Percentiles rank a stretch among this genome's conserved stretches.
phyloP scores from a whole-genome alignment of 169 alveolate genomes.

The Neospora caninum region DNA sequence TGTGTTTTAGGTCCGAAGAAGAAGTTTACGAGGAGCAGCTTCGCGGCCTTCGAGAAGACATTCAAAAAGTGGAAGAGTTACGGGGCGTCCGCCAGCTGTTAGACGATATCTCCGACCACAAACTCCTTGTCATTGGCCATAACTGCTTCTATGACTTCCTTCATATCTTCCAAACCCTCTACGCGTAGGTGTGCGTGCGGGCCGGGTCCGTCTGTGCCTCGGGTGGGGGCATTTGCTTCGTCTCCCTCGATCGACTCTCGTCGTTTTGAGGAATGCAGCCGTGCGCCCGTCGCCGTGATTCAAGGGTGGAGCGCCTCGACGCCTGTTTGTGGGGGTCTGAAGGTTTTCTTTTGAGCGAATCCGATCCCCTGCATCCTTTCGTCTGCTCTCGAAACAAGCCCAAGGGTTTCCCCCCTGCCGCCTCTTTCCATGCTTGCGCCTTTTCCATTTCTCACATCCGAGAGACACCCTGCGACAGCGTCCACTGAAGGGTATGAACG shows the following conservation, averaged over 20 bases:
- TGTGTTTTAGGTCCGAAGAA: slow-evolving; percentile 69
- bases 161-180: slow-evolving; percentile 86
- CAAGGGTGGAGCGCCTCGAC: no score
- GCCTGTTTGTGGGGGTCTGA: no score
- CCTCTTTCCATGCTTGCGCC: no score
- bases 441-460: no score
- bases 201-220: background rate
- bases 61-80: slow-evolving; percentile 74
- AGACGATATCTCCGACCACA: slow-evolving; percentile 77
- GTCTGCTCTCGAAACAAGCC: no score
- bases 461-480: no score
- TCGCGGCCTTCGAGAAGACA: slow-evolving; percentile 69
- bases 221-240: background rate
- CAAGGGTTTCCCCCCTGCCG: no score
- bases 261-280: no score
- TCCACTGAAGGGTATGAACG: no score
- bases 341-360: no score
- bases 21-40: slow-evolving; percentile 80
- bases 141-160: slow-evolving; percentile 88
- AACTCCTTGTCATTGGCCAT: slow-evolving; percentile 85
- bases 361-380: no score
- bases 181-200: background rate
- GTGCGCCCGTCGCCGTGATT: no score
- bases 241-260: background rate
- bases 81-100: slow-evolving; percentile 85